A percentile compares a stretch with the other conserved stretches of the same genome.
Conservation (phyloP, 2,329 filamentous ascomycete genomes). For the Pseudohalonectria lignicola region DNA sequence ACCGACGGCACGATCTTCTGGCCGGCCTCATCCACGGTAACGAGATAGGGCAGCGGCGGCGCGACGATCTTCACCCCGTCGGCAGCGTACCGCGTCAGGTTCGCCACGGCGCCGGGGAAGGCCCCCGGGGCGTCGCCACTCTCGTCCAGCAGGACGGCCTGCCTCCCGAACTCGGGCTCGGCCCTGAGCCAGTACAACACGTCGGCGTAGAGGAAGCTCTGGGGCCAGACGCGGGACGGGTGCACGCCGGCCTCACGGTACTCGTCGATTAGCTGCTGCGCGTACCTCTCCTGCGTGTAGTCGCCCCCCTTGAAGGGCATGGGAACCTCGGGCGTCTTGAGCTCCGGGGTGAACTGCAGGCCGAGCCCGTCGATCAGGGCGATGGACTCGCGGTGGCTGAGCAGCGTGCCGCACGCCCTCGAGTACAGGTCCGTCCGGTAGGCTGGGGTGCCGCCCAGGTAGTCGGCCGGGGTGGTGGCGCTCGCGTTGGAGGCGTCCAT, state of each 20-base stretch:
- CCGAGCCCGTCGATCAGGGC: conserved; percentile 5
- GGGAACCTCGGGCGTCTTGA: conserved; percentile 34
- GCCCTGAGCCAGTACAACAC: conserved; percentile 56
- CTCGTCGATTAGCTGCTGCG: conserved; percentile 53
- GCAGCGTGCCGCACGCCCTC: conserved; percentile 11
- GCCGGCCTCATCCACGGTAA: conserved; percentile 35
- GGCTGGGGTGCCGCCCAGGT: conserved; percentile 44
- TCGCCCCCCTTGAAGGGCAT: conserved; percentile 52
- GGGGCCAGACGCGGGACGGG: conserved; percentile 44
- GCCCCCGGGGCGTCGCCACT: conserved; percentile 41
- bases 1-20: conserved; percentile 46
- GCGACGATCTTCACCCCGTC: conserved; percentile 52
- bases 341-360: conserved; percentile 7
- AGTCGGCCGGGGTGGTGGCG: conserved; percentile 46
- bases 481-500: conserved; percentile 54
- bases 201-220: conserved; percentile 55
- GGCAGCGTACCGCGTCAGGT: conserved; percentile 41
- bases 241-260: conserved; percentile 42
- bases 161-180: conserved; percentile 47
- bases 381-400: conserved; percentile 7
- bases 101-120: conserved; percentile 41
- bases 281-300: conserved; percentile 56
- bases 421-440: conserved; percentile 58
- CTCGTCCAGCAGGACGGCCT: conserved; percentile 56
- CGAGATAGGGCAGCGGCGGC: conserved; percentile 52